Conservation (phyloP, 2,329 filamentous ascomycete genomes). For the Didymella sp. region DNA sequence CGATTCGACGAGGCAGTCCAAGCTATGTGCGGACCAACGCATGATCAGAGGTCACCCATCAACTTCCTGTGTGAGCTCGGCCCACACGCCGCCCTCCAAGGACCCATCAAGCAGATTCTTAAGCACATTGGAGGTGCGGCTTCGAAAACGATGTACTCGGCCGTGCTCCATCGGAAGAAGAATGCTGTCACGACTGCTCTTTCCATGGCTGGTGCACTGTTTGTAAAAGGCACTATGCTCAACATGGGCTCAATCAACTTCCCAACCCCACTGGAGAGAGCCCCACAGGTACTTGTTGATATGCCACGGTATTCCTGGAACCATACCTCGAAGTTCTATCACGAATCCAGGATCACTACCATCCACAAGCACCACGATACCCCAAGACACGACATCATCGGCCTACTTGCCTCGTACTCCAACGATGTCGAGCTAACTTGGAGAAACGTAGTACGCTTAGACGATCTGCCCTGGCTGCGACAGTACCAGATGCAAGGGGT, state of each 20-base stretch:
- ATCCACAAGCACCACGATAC: constrained; percentile 16
- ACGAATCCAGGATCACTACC: constrained; percentile 20
- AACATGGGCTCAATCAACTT: not conserved
- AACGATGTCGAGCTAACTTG: constrained; percentile 43
- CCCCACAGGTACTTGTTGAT: constrained; percentile 5
- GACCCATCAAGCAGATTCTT: constrained; percentile 16
- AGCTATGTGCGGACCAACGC: not conserved
- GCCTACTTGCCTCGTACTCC: constrained; percentile 29
- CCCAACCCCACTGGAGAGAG: not conserved
- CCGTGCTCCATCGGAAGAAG: not conserved
- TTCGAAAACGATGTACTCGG: not conserved
- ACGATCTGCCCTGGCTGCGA: constrained; percentile 55
- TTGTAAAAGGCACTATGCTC: not conserved
- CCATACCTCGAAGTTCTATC: constrained; percentile 40
- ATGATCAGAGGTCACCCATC: not conserved
- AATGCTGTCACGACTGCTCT: constrained; percentile 7
- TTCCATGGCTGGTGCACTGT: not conserved
- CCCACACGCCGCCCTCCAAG: constrained; percentile 16
- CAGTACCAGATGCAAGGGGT: constrained; percentile 54
- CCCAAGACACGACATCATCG: constrained; percentile 1
- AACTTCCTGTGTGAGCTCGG: constrained; percentile 12
- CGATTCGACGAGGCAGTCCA: constrained; percentile 13
- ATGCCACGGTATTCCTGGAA: constrained; percentile 48
- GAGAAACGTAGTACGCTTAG: constrained; percentile 55
- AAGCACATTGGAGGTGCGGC: not conserved